Evolutionary conservation across 345 rosid genomes (phyloP).

Genomic region (Stellera chamaejasme): DNA sequence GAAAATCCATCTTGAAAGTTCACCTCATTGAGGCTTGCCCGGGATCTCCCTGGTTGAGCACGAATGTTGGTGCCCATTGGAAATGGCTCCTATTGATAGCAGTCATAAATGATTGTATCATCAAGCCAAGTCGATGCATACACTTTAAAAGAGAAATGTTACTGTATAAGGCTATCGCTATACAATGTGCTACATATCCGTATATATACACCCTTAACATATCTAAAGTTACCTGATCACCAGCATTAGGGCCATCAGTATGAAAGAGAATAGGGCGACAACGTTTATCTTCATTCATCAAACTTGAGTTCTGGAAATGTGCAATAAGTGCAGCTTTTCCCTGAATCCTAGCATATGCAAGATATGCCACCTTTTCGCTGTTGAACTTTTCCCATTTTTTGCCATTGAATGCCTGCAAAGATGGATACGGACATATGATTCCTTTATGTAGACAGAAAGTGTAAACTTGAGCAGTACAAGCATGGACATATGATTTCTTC

Average conservation of each 20-base stretch:
- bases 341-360: slow-evolving; percentile 47
- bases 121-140: no score
- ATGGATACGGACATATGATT: no score
- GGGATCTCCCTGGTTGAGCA: not conserved
- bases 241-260: slow-evolving; percentile 46
- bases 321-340: slow-evolving; percentile 46
- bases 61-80: not conserved
- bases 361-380: slow-evolving; percentile 41
- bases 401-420: slow-evolving; percentile 38
- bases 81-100: not conserved
- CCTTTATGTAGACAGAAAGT: no score
- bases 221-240: slow-evolving; percentile 24
- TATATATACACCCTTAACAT: not conserved
- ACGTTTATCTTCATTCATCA: slow-evolving; percentile 49
- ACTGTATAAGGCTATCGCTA: no score
- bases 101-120: no score
- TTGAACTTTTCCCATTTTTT: slow-evolving; percentile 53
- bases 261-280: slow-evolving; percentile 46
- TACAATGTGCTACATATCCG: no score
- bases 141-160: no score
- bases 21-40: not conserved
- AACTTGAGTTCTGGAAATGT: slow-evolving; percentile 48
- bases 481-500: no score
- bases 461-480: not conserved
- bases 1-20: not conserved